Evolutionary conservation across 2,329 filamentous ascomycete species (phyloP).

Genomic region (Zasmidium angulare): DNA sequence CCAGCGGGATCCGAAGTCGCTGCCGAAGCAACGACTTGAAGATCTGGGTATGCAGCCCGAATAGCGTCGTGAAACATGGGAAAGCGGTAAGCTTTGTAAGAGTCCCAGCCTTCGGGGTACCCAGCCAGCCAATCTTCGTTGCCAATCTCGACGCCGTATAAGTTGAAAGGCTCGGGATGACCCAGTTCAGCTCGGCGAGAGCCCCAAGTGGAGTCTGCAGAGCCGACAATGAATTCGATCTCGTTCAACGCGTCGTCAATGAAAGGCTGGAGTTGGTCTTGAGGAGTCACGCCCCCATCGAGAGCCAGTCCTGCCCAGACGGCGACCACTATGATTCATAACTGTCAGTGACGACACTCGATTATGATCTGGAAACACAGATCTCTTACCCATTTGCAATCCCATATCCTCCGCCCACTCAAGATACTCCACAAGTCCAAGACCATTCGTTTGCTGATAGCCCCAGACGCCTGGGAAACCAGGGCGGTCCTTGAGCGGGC

Average conservation of each 20-base stretch:
- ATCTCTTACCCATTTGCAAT: slow-evolving; percentile 5
- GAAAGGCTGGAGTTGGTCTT: slow-evolving; percentile 47
- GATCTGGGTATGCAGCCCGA: slow-evolving; percentile 55
- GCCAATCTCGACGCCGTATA: slow-evolving; percentile 65
- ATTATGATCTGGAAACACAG: background rate
- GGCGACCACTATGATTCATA: slow-evolving; percentile 49
- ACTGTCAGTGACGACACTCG: background rate
- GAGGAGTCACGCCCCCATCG: slow-evolving; percentile 47
- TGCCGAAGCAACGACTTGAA: slow-evolving; percentile 57
- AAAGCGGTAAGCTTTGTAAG: slow-evolving; percentile 53
- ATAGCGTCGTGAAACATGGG: slow-evolving; percentile 61
- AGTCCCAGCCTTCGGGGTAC: slow-evolving; percentile 38
- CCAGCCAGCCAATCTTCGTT: slow-evolving; percentile 65
- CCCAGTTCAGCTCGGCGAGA: slow-evolving; percentile 59
- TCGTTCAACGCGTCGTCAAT: slow-evolving; percentile 63
- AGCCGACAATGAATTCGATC: slow-evolving; percentile 63
- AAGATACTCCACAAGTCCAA: slow-evolving; percentile 64
- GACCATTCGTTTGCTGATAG: slow-evolving; percentile 62
- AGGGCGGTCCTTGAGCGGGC: slow-evolving; percentile 53
- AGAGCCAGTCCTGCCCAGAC: slow-evolving; percentile 60
- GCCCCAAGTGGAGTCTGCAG: slow-evolving; percentile 56
- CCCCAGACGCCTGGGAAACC: slow-evolving; percentile 58
- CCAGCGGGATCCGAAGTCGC: slow-evolving; percentile 20
- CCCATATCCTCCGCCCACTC: slow-evolving; percentile 56
- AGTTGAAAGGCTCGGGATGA: slow-evolving; percentile 60